These are phyloP conservation scores for Neurospora cerealis DNA, from an alignment of 495 filamentous ascomycete species.

Conservation along the genomic window DNA sequence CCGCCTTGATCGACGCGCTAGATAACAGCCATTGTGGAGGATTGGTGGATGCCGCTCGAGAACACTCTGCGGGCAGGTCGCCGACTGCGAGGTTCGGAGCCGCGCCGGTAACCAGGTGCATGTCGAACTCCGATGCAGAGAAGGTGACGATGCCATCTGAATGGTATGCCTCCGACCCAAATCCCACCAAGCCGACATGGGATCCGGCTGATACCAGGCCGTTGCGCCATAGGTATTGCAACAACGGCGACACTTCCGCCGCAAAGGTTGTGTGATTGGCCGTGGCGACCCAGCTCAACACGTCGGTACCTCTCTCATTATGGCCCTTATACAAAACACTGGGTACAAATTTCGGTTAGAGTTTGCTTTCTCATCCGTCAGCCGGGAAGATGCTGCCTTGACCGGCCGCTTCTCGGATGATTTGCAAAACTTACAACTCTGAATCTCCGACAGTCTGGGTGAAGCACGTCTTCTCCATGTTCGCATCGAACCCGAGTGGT, in stretches of 20 bases:
- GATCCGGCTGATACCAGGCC: slow-evolving; percentile 13
- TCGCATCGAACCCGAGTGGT: slow-evolving; percentile 13
- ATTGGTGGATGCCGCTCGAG: slow-evolving; percentile 1
- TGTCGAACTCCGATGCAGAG: slow-evolving; percentile 11
- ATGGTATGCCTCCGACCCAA: slow-evolving; percentile 19
- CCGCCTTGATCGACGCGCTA: slow-evolving; percentile 14
- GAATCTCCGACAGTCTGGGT: slow-evolving; percentile 5
- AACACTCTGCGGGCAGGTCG: background rate
- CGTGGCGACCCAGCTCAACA: slow-evolving; percentile 18
- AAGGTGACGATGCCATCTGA: slow-evolving; percentile 21
- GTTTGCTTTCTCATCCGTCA: background rate
- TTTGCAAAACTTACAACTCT: slow-evolving; percentile 13
- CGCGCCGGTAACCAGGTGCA: slow-evolving; percentile 10
- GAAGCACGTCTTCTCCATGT: slow-evolving; percentile 1
- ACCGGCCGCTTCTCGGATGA: background rate
- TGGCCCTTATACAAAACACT: slow-evolving; percentile 17
- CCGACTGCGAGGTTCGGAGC: slow-evolving; percentile 8
- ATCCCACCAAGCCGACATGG: slow-evolving; percentile 15
- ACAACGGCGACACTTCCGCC: slow-evolving; percentile 17
- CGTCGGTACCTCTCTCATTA: slow-evolving; percentile 18
- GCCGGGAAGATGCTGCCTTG: background rate
- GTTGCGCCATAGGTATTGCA: slow-evolving; percentile 20
- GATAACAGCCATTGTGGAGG: slow-evolving; percentile 8
- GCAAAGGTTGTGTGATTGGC: slow-evolving; percentile 12
- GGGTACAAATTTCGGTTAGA: background rate